Evolutionary conservation across 805 yeast species (phyloP).

Genomic region (Pichia cabralensis): DNA sequence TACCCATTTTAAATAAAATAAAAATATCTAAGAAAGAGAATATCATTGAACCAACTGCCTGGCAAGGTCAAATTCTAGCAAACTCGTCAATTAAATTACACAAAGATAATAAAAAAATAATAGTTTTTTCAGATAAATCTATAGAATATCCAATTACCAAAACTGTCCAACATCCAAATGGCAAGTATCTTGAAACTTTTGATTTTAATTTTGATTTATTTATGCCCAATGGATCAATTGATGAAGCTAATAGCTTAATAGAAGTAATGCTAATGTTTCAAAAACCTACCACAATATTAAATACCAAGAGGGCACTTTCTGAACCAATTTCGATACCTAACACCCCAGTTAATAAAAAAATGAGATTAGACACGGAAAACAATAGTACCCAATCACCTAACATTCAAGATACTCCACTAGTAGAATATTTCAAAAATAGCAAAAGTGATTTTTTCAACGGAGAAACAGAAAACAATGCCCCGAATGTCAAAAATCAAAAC

Average conservation of each 20-base stretch:
- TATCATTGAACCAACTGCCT: conserved; percentile 38
- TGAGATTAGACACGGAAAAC: background rate
- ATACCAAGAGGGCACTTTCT: background rate
- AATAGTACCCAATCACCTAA: conserved; percentile 10
- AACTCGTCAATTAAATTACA: conserved; percentile 25
- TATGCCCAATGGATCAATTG: conserved; percentile 26
- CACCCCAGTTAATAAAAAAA: background rate
- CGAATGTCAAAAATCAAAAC: too few relatives aligned
- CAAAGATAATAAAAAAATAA: conserved; percentile 9
- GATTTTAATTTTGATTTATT: conserved; percentile 51
- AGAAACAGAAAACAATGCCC: too few relatives aligned
- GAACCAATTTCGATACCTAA: background rate
- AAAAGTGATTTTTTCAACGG: conserved; percentile 8
- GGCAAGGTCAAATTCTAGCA: conserved; percentile 53
- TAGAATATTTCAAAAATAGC: conserved; percentile 5
- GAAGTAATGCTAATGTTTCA: conserved; percentile 45
- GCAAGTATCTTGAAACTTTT: conserved; percentile 51
- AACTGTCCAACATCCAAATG: conserved; percentile 37
- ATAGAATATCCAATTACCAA: conserved; percentile 35
- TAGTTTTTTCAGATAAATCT: conserved; percentile 31
- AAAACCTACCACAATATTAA: background rate
- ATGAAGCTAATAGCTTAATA: conserved; percentile 21
- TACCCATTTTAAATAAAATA: conserved; percentile 37
- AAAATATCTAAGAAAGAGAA: conserved; percentile 57
- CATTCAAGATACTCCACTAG: conserved; percentile 6